Conservation (phyloP, 345 rosid species). For the Alliaria petiolata region DNA sequence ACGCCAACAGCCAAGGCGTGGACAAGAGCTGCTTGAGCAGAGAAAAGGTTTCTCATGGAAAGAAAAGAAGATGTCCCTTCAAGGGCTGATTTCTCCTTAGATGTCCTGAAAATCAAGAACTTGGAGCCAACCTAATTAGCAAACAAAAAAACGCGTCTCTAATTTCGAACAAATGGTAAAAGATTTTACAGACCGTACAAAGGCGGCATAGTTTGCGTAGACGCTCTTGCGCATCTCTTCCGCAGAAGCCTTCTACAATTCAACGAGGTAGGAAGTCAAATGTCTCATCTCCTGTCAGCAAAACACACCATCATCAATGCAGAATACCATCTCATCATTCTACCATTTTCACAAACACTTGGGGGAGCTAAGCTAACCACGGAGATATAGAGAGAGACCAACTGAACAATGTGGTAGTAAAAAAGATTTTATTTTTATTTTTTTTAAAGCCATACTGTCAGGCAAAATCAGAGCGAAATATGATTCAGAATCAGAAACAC, state of each 20-base stretch:
- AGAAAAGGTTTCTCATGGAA: conserved; percentile 79
- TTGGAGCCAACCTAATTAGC: background rate
- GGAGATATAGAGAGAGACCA: too few species aligned
- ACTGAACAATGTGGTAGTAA: too few species aligned
- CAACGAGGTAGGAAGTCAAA: conserved; percentile 54
- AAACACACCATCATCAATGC: background rate
- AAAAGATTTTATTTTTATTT: too few species aligned
- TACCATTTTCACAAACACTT: background rate
- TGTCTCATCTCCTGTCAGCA: conserved; percentile 64
- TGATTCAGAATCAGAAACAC: too few species aligned
- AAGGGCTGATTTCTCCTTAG: conserved; percentile 79
- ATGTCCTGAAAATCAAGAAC: conserved; percentile 47
- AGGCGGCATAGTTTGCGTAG: conserved; percentile 87
- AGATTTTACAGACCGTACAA: conserved; percentile 46
- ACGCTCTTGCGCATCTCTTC: conserved; percentile 98
- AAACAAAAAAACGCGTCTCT: background rate
- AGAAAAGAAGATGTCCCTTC: conserved; percentile 90
- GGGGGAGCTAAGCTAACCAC: too few species aligned
- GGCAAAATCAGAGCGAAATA: background rate
- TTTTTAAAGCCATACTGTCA: too few species aligned
- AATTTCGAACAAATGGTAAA: background rate
- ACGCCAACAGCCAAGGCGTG: conserved; percentile 71
- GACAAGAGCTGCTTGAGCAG: conserved; percentile 77
- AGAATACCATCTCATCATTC: background rate
- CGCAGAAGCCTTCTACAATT: conserved; percentile 86